These are phyloP conservation scores for Globisporangium orthogonon DNA, from an alignment of 352 stramenopile genomes.

Conservation along the genomic window DNA sequence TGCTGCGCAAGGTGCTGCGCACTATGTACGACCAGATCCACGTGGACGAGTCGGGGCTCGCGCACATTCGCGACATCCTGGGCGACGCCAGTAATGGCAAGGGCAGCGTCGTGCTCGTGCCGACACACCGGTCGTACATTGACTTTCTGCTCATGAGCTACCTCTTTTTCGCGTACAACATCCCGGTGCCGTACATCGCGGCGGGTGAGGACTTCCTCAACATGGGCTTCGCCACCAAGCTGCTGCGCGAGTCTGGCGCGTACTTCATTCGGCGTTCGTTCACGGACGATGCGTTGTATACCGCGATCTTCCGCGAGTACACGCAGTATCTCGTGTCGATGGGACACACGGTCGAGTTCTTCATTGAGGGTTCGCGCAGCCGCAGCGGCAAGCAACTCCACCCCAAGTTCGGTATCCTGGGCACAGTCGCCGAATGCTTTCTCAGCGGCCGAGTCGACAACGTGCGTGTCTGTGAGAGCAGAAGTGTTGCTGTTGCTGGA, in stretches of 20 bases:
- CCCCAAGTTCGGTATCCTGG: conserved; percentile 77
- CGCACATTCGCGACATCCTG: conserved; percentile 59
- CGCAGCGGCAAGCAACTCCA: conserved; percentile 78
- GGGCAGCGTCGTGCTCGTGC: conserved; percentile 74
- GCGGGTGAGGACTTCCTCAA: conserved; percentile 76
- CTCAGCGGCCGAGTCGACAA: conserved; percentile 66
- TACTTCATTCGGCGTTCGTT: conserved; percentile 83
- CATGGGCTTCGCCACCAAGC: conserved; percentile 57
- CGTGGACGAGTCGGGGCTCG: conserved; percentile 74
- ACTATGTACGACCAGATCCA: conserved; percentile 86
- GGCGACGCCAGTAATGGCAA: conserved; percentile 17
- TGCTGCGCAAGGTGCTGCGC: conserved; percentile 77
- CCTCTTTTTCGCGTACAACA: conserved; percentile 86
- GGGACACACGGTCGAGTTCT: conserved; percentile 83
- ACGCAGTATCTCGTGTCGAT: conserved; percentile 72
- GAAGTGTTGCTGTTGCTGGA: background rate
- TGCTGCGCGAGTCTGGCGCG: conserved; percentile 62
- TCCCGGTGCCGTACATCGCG: conserved; percentile 76
- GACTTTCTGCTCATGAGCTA: conserved; percentile 86
- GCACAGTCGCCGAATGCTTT: conserved; percentile 65
- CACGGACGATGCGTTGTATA: conserved; percentile 64
- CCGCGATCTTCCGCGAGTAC: conserved; percentile 74
- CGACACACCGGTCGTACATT: conserved; percentile 80
- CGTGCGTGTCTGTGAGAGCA: conserved; percentile 9
- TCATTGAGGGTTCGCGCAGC: conserved; percentile 80